Percentiles rank a stretch among this genome's conserved stretches.
Conservation (phyloP, 75 land plant genomes). For the Isoetes taiwanensis region DNA sequence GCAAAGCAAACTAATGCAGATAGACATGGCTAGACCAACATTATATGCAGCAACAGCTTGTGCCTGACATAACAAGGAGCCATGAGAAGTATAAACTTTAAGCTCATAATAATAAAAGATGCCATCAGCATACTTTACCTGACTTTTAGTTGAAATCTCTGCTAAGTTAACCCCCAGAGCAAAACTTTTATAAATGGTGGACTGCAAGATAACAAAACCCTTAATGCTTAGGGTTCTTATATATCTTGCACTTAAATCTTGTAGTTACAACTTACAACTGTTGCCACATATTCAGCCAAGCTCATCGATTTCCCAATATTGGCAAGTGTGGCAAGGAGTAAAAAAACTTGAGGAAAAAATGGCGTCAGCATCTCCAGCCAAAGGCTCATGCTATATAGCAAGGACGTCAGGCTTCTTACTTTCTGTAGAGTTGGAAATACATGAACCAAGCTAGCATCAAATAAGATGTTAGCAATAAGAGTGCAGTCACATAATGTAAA, state of each 20-base stretch:
- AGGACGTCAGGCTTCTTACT: constrained; percentile 55
- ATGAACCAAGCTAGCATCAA: no score
- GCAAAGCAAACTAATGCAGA: constrained; percentile 27
- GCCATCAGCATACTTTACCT: constrained; percentile 22
- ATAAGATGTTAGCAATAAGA: no score
- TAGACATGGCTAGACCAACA: constrained; percentile 50
- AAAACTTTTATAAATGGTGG: constrained; percentile 62
- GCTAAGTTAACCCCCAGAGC: constrained; percentile 59
- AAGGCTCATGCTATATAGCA: constrained; percentile 54
- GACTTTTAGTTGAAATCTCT: constrained; percentile 63
- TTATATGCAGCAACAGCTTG: constrained; percentile 67
- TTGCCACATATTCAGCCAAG: constrained; percentile 43
- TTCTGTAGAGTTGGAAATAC: no score
- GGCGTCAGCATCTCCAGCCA: constrained; percentile 65
- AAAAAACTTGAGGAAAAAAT: constrained; percentile 40
- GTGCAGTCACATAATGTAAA: no score
- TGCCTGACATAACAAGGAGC: constrained; percentile 25
- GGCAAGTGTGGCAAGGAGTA: constrained; percentile 57
- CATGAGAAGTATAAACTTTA: not conserved
- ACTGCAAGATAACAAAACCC: constrained; percentile 20
- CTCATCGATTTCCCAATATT: constrained; percentile 57
- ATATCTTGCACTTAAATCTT: not conserved
- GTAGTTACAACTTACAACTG: constrained; percentile 47
- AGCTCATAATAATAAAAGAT: not conserved
- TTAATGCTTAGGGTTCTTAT: not conserved